Evolutionary conservation across 768 basidiomycete genomes (phyloP).

Genomic region (Tricholoma matsutake): DNA sequence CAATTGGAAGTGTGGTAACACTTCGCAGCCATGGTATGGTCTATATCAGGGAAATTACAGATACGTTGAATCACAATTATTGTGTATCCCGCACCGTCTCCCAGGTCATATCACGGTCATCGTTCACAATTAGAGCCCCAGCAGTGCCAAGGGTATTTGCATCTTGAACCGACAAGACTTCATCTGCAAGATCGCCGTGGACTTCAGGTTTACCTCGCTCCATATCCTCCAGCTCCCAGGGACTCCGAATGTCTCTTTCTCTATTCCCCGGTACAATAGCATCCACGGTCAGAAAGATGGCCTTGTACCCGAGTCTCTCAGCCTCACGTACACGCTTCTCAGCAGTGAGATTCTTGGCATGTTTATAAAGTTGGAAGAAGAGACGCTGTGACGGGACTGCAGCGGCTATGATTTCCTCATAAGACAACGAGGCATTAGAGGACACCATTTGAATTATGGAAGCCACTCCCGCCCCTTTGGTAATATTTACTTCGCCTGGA

Average conservation of each 20-base stretch:
- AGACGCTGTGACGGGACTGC: conserved; percentile 55
- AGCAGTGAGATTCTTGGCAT: conserved; percentile 62
- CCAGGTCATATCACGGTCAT: conserved; percentile 79
- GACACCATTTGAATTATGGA: conserved; percentile 87
- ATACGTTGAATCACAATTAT: background rate
- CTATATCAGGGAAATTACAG: conserved; percentile 28
- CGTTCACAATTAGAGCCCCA: conserved; percentile 60
- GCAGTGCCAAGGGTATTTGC: conserved; percentile 56
- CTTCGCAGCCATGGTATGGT: conserved; percentile 76
- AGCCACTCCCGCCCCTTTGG: conserved; percentile 58
- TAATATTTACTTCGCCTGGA: conserved; percentile 81
- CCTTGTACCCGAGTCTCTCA: conserved; percentile 74
- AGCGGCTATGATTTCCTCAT: conserved; percentile 56
- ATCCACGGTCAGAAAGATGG: conserved; percentile 91
- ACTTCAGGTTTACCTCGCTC: conserved; percentile 37
- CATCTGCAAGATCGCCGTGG: conserved; percentile 31
- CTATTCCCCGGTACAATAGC: conserved; percentile 81
- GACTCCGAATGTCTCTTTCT: conserved; percentile 66
- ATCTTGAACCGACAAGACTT: conserved; percentile 28
- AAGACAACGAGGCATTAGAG: conserved; percentile 70
- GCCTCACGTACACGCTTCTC: conserved; percentile 69
- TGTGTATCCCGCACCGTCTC: conserved; percentile 43
- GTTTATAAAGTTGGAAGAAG: conserved; percentile 88
- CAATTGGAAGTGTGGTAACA: conserved; percentile 68
- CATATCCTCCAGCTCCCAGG: conserved; percentile 55